Evolutionary conservation across 257 asterid species (phyloP).

Genomic region (Coffea canephora): DNA sequence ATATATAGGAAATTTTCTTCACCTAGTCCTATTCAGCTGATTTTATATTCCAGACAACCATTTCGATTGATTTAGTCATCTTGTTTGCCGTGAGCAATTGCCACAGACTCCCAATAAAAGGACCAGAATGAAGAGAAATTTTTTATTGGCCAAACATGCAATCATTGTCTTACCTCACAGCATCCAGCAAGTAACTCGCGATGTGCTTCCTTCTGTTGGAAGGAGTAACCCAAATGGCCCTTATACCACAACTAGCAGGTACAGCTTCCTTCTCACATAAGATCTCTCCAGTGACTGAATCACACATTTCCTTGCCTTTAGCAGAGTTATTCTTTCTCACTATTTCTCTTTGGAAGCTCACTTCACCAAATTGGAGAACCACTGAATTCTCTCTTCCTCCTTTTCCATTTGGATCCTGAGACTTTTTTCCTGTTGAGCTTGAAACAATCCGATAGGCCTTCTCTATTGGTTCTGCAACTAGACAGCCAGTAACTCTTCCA

Average conservation of each 20-base stretch:
- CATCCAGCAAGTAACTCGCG: constrained; percentile 72
- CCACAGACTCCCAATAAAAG: neutral
- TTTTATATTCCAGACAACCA: neutral
- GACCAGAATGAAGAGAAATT: neutral
- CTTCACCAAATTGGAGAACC: constrained; percentile 65
- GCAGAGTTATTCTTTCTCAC: constrained; percentile 36
- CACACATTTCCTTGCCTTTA: constrained; percentile 28
- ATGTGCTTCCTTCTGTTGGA: constrained; percentile 73
- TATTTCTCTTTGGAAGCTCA: constrained; percentile 60
- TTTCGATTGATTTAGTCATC: neutral
- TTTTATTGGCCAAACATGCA: too few species aligned
- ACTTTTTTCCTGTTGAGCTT: constrained; percentile 23
- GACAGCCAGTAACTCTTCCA: constrained; percentile 64
- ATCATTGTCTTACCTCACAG: constrained; percentile 49
- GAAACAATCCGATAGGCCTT: constrained; percentile 54
- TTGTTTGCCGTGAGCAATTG: neutral
- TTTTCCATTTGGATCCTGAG: constrained; percentile 19
- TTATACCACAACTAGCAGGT: constrained; percentile 73
- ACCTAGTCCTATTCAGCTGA: too few species aligned
- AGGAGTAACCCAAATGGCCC: constrained; percentile 90
- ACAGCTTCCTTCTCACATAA: constrained; percentile 48
- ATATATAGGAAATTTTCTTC: neutral
- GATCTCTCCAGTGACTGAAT: constrained; percentile 42
- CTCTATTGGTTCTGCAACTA: constrained; percentile 60
- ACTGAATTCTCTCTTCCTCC: constrained; percentile 34